phyloP scores from a whole-genome alignment of 2,329 filamentous ascomycete genomes.

The Talaromyces islandicus region DNA sequence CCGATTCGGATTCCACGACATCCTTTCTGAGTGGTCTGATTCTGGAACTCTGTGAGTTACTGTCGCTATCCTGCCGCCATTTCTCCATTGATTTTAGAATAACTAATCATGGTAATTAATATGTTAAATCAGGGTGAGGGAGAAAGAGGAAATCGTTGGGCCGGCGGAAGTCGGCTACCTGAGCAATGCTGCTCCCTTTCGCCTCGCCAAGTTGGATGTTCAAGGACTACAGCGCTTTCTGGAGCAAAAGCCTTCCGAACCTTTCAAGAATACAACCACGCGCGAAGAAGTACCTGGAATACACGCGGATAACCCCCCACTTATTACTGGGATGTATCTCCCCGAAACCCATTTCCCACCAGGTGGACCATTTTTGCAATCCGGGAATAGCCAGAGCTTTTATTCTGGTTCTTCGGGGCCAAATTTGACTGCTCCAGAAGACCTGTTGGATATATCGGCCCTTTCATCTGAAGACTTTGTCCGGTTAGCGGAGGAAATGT shows the following conservation, averaged over 20 bases:
- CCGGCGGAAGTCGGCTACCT: background rate
- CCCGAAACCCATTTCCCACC: background rate
- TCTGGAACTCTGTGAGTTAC: background rate
- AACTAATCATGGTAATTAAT: background rate
- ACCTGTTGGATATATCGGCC: background rate
- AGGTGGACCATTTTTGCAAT: background rate
- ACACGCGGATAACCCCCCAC: background rate
- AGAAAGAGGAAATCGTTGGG: background rate
- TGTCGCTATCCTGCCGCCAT: background rate
- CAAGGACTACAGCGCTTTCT: background rate
- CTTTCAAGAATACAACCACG: background rate
- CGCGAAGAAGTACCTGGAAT: background rate
- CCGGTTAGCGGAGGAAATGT: background rate
- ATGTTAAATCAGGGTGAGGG: background rate
- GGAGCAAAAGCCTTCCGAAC: background rate
- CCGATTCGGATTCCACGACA: background rate
- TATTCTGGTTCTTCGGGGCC: background rate
- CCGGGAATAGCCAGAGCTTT: background rate
- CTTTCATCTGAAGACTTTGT: background rate
- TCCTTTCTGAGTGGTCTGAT: background rate
- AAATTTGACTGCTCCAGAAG: background rate
- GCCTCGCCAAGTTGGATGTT: background rate
- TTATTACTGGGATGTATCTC: background rate
- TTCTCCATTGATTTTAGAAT: background rate
- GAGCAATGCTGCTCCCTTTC: background rate